Base-by-base conservation (phyloP, 2,329 filamentous ascomycete genomes). In the Cylindrodendrum hubeiense region DNA sequence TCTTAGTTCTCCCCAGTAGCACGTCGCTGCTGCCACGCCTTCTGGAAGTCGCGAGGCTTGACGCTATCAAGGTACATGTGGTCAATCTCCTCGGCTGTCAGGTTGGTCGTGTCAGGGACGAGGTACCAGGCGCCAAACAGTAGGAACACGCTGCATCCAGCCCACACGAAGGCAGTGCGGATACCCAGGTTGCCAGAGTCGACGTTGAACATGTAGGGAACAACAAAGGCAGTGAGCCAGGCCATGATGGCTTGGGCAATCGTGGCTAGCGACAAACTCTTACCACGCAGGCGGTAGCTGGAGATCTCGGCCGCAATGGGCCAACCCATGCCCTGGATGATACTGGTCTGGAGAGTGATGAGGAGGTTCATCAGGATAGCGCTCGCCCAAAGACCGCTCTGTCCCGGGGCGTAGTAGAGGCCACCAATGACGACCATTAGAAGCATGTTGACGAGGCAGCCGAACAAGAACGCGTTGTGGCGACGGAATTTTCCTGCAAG, bases 51-150 rank as follows among this genome's bases (percentile, higher is more conserved):
- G 10, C 60, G 49, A 28, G 60, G 60, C 22, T 63, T 63, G 15
- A 57, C 46, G n/a, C 43, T 39, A 13, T 57, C 53, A 2, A 17
- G 19, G 26, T 63, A 63, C 37, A 63, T 22, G 28, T 57, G 53
- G 46, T 63, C 60, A 41, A 63, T 63, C 28, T 63, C 60, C 46
- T 63, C 60, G 5, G 53, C 60, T n/a, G 60, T 63, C 7, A 63
- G 39, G 28, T 63, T 63, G 2, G 53, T 57, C 2, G 60, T 57
- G 12, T 63, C 60, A 17, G 60, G 60, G 9, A 63, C 53, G 19
- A 63, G 46, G 22, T 26, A n/a, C 60, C 60, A 63, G 2, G 53
- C 60, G 13, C 60, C 60, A 9, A 52, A 9, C 8, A 57, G 39
- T 7, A 63, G 47, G 3, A 63, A 34, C 2, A 57, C 47, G 19